Evolutionary conservation across 305 asterid genomes (phyloP).

Genomic region (Stenogyne calaminthoides): DNA sequence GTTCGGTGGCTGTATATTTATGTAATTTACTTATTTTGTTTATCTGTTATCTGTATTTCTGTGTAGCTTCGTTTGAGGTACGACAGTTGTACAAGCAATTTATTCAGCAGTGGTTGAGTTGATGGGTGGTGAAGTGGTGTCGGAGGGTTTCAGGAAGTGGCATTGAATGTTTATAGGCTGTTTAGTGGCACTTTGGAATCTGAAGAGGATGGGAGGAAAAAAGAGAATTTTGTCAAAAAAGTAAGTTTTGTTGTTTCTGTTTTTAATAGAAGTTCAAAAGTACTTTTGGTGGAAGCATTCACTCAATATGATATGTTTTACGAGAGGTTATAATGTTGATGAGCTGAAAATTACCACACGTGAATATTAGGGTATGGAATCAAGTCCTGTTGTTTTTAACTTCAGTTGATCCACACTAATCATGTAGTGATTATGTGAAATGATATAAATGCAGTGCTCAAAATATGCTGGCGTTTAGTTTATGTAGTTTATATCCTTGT

Average conservation of each 20-base stretch:
- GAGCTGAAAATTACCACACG: conserved; percentile 12
- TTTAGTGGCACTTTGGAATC: conserved; percentile 46
- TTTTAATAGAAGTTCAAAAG: conserved; percentile 9
- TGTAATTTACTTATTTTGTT: neutral
- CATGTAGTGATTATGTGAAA: no score
- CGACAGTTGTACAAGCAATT: conserved; percentile 80
- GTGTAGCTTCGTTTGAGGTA: conserved; percentile 72
- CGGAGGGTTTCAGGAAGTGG: conserved; percentile 93
- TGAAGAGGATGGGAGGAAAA: conserved; percentile 51
- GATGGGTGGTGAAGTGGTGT: conserved; percentile 79
- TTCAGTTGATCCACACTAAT: neutral
- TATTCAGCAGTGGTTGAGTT: conserved; percentile 69
- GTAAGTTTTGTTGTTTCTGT: conserved; percentile 36
- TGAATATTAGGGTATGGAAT: neutral
- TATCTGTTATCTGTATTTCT: conserved; percentile 26
- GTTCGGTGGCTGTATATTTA: neutral
- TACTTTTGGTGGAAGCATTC: conserved; percentile 11
- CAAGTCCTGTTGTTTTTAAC: conserved; percentile 4
- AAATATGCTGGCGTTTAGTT: no score
- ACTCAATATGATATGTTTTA: no score
- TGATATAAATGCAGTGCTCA: no score
- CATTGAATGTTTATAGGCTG: conserved; percentile 60
- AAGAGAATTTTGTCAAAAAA: conserved; percentile 53
- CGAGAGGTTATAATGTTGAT: neutral
- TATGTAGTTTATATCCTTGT: no score